Evolutionary conservation across 305 asterid genomes (phyloP), one percentile per base, ranked within the genome.

Genomic region (Plantago coronopus): DNA sequence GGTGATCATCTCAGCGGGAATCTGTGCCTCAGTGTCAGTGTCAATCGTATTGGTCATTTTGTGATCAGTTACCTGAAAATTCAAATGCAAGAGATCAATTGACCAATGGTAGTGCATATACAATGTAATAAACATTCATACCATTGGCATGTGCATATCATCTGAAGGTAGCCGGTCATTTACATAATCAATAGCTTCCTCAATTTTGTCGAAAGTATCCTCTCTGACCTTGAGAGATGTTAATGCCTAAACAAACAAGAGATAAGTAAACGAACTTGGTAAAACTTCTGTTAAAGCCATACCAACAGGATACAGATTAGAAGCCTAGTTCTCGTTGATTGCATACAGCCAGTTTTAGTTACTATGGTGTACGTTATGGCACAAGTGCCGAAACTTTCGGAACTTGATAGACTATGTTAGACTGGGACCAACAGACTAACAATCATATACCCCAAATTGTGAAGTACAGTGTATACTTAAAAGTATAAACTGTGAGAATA

Each of bases 161-260:
- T 83, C 95, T 6, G 72, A 66, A 50, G 88, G 88, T 67, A 91
- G 88, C 68, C 67, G 85, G 44, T 82, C 86, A 21, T 91, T 86
- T 61, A 91, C 89, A 73, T 81, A 86, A 78, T 86, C 98, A 55
- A 91, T 77, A 67, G 95, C 96, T 76, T 84, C 94, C 74, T 84
- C 98, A 31, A 80, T 84, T 76, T 82, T 86, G 73, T 78, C 88
- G 23, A 74, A 55, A 7, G 71, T 69, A 59, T 79, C 79, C 78
- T 77, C 88, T 67, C 70, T 59, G 63, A 61, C 71, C 59, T 80
- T 78, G 57, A 86, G 81, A 17, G 89, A 83, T 64, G 87, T 72
- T 76, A 88, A 69, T 55, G 96, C 96, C 95, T 91, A 57, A 44
- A 65, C 64, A 54, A 57, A 11, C 64, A 57, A 19, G 56, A 63